Evolutionary conservation across 1,139 yeast genomes (phyloP).

Genomic region (Suhomyces kunorum): DNA sequence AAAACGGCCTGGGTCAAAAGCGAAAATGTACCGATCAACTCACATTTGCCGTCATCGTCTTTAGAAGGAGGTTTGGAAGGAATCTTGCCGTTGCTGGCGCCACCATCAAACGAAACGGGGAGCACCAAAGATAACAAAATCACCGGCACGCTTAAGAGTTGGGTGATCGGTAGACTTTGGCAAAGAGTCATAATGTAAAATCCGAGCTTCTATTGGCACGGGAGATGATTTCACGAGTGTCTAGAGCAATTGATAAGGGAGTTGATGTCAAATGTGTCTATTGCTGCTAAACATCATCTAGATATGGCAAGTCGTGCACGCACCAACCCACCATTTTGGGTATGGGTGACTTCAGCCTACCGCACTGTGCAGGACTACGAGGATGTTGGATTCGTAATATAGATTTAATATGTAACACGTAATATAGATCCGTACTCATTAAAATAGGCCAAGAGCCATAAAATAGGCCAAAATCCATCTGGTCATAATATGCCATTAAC

Average conservation of each 20-base stretch:
- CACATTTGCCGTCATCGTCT: slow-evolving; percentile 43
- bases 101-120: slow-evolving; percentile 12
- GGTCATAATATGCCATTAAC: slow-evolving; percentile 1
- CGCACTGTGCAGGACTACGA: too few species aligned
- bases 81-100: neutral
- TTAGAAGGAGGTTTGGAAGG: slow-evolving; percentile 7
- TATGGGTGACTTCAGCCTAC: too few species aligned
- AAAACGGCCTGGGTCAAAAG: slow-evolving; percentile 61
- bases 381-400: neutral
- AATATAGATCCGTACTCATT: slow-evolving; percentile 1
- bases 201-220: neutral
- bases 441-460: neutral
- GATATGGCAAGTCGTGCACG: slow-evolving; percentile 5
- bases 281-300: neutral
- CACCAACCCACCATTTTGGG: neutral
- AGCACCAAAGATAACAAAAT: slow-evolving; percentile 11
- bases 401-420: slow-evolving; percentile 7
- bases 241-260: neutral
- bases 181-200: slow-evolving; percentile 6
- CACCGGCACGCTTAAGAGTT: slow-evolving; percentile 14
- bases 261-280: neutral
- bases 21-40: slow-evolving; percentile 72
- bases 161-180: slow-evolving; percentile 12
- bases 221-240: neutral
- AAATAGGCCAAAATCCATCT: neutral